Percentiles rank a stretch among this genome's conserved stretches.
phyloP scores from a whole-genome alignment of 2,329 filamentous ascomycete genomes.

The Colletotrichum simmondsii region DNA sequence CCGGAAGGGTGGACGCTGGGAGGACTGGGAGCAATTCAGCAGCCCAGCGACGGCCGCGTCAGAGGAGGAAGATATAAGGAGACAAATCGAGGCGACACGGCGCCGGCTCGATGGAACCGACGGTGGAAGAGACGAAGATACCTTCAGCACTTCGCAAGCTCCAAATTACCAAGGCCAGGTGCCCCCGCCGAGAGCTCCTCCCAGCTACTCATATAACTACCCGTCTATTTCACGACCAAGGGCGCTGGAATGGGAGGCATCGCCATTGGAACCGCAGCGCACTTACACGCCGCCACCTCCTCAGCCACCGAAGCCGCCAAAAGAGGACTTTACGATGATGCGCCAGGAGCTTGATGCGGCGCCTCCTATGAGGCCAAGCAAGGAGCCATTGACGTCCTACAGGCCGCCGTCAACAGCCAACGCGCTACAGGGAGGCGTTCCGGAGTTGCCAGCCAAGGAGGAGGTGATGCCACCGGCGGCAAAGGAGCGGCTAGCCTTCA shows the following conservation, averaged over 20 bases:
- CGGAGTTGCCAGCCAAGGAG: conserved; percentile 50
- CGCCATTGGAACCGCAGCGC: conserved; percentile 34
- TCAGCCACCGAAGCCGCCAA: conserved; percentile 48
- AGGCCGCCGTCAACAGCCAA: conserved; percentile 9
- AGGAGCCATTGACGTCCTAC: conserved; percentile 25
- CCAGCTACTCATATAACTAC: conserved; percentile 59
- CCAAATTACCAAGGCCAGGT: conserved; percentile 39
- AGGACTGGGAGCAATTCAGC: conserved; percentile 47
- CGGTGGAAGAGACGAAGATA: conserved; percentile 37
- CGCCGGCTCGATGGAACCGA: conserved; percentile 54
- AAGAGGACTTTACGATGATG: conserved; percentile 35
- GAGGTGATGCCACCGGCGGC: conserved; percentile 43
- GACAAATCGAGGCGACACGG: conserved; percentile 65
- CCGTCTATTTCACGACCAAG: conserved; percentile 65
- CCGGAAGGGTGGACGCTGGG: conserved; percentile 57
- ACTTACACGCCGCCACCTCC: conserved; percentile 33
- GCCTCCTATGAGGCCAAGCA: conserved; percentile 25
- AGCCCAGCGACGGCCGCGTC: conserved; percentile 39
- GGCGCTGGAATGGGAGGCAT: conserved; percentile 56
- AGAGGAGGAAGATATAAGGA: conserved; percentile 57
- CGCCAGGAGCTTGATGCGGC: conserved; percentile 26
- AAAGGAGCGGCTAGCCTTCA: conserved; percentile 78
- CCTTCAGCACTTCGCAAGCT: conserved; percentile 32
- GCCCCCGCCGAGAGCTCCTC: conserved; percentile 27
- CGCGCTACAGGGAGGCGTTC: conserved; percentile 37